phyloP scores from a whole-genome alignment of 2,329 filamentous ascomycete genomes.

The Colletotrichum spaethianum region DNA sequence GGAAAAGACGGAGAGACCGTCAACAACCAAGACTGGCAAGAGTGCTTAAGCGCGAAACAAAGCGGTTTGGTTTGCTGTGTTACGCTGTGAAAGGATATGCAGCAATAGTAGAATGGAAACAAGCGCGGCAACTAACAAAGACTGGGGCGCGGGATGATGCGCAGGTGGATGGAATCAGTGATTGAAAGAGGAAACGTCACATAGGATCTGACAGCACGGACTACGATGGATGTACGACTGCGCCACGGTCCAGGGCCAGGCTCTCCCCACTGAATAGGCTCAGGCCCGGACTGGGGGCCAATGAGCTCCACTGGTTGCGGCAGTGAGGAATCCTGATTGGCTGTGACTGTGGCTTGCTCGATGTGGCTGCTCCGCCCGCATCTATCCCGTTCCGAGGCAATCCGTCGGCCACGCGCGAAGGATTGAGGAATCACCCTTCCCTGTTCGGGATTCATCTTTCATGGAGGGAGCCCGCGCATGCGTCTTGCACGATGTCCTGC shows the following conservation, averaged over 20 bases:
- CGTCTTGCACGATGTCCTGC: background rate
- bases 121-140: background rate
- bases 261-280: conserved; percentile 17
- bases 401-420: background rate
- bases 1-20: conserved; percentile 21
- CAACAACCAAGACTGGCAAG: background rate
- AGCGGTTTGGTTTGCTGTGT: conserved; percentile 33
- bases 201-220: background rate
- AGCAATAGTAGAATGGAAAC: background rate
- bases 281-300: background rate
- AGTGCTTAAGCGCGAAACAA: conserved; percentile 3
- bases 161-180: background rate
- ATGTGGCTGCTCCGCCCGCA: conserved; percentile 20
- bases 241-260: background rate
- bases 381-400: conserved; percentile 9
- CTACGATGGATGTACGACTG: no score
- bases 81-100: conserved; percentile 11
- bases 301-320: background rate
- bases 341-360: conserved; percentile 25
- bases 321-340: conserved; percentile 1
- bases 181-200: background rate
- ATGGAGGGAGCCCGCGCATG: conserved; percentile 6
- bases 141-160: background rate
- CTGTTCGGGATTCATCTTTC: conserved; percentile 7
- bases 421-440: background rate